These are phyloP conservation scores for Sechiopsis laciniata DNA, from an alignment of 306 rosid genomes.

Conservation along the genomic window DNA sequence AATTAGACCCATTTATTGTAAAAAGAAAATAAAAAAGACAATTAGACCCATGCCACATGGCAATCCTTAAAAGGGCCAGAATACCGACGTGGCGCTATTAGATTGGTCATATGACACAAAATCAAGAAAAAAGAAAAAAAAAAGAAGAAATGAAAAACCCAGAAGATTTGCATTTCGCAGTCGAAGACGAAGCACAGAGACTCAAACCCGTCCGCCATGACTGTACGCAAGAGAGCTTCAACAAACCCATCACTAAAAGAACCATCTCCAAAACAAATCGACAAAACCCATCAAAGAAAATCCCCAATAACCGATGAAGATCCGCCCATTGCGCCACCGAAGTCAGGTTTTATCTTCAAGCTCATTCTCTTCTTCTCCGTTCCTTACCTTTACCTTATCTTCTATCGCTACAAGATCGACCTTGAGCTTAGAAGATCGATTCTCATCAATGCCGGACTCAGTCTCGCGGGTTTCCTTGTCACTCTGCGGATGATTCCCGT, in stretches of 20 bases:
- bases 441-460: slow-evolving; percentile 63
- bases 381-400: slow-evolving; percentile 63
- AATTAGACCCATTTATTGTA: neutral
- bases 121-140: neutral
- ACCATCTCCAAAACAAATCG: slow-evolving; percentile 21
- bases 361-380: slow-evolving; percentile 43
- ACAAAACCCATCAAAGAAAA: slow-evolving; percentile 19
- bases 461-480: slow-evolving; percentile 50
- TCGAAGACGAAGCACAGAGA: neutral
- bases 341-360: slow-evolving; percentile 52
- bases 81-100: neutral
- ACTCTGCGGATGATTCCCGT: slow-evolving; percentile 73
- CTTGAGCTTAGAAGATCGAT: slow-evolving; percentile 52
- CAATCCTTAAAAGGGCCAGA: neutral
- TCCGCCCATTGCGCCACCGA: slow-evolving; percentile 62
- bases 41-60: neutral
- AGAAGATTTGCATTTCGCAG: neutral
- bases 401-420: slow-evolving; percentile 54
- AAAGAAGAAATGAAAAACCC: neutral
- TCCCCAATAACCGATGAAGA: slow-evolving; percentile 32
- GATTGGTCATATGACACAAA: slow-evolving; percentile 12
- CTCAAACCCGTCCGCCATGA: slow-evolving; percentile 39
- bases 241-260: slow-evolving; percentile 27
- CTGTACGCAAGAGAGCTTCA: slow-evolving; percentile 67
- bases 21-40: too few species aligned